Percentiles rank a stretch among this genome's conserved stretches.
phyloP scores from a whole-genome alignment of 352 stramenopile genomes.

The Pythium grandisporangium region DNA sequence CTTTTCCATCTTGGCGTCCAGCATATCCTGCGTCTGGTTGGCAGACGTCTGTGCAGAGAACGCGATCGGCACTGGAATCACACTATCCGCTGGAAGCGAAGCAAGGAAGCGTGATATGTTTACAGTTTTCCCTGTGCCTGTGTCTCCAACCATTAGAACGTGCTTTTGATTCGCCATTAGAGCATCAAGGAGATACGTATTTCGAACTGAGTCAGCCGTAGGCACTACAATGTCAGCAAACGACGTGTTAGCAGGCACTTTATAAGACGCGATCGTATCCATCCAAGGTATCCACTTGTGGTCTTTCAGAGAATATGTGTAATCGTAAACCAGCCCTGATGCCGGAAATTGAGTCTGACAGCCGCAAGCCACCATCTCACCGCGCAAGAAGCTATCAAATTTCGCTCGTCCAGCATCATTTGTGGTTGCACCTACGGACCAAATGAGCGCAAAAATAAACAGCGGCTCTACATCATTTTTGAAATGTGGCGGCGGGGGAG shows the following conservation, averaged over 20 bases:
- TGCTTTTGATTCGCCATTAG: conserved; percentile 83
- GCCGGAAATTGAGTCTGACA: conserved; percentile 42
- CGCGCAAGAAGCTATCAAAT: conserved; percentile 87
- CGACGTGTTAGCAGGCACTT: conserved; percentile 57
- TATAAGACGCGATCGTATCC: conserved; percentile 84
- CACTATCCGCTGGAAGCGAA: conserved; percentile 73
- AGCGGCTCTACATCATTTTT: conserved; percentile 75
- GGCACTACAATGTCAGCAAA: conserved; percentile 92
- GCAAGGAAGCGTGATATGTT: conserved; percentile 89
- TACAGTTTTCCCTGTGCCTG: conserved; percentile 93
- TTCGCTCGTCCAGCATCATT: conserved; percentile 75
- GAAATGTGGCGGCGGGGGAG: conserved; percentile 57
- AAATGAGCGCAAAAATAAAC: conserved; percentile 91
- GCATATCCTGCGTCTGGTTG: conserved; percentile 89
- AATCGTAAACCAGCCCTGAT: conserved; percentile 84
- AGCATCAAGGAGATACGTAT: conserved; percentile 88
- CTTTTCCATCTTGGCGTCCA: conserved; percentile 92
- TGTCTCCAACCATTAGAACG: conserved; percentile 92
- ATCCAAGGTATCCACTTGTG: conserved; percentile 93
- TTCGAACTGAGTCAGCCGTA: conserved; percentile 89
- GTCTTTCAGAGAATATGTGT: conserved; percentile 80
- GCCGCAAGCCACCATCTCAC: conserved; percentile 72
- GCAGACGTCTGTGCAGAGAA: conserved; percentile 90
- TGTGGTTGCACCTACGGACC: conserved; percentile 88
- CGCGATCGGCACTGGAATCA: conserved; percentile 87